Base-by-base conservation (phyloP, 2,329 filamentous ascomycete genomes). In the Ophiocordyceps australis region DNA sequence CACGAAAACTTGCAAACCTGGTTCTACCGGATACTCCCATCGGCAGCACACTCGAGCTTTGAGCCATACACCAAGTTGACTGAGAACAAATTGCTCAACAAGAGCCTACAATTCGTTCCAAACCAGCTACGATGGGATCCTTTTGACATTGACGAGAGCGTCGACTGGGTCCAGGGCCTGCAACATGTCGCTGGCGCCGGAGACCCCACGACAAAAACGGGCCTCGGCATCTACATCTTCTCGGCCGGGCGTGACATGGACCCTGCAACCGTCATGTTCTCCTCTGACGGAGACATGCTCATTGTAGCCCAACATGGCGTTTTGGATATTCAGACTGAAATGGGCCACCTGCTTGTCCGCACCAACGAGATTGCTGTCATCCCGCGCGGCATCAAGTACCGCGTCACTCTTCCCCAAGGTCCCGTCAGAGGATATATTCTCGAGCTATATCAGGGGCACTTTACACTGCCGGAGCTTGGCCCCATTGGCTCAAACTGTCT, bases 121-220 rank as follows among this genome's bases (percentile, higher is more conserved):
- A 86, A 86, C 38, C 81, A 89, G 50, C 59, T 91, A 18, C 69
- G 80, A 32, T 91, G 81, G 81, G 74, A 81, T 38, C 78, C 63
- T 2, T 83, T 85, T 44, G 74, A 85, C 40, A 57, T 83, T 20
- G 71, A 80, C 34, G 60, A 76, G 44, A 35, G 29, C 23, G 50
- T 53, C 5, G 58, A 67, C 33, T 73, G 70, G 28, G 54, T 69
- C 22, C 52, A 54, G 6, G 60, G 62, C 2, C 50, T 86, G 34
- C 70, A 76, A 31, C 59, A 85, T 13, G 59, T 89, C 8, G 79
- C 75, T 3, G 78, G 78, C 11, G 76, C 80, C 0, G 83, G 83
- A 11, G 77, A 89, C 38, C 73, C 80, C 0, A 75, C 74, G 0
- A 62, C 76, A 46, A 92, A 92, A 52, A 59, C 66, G 12, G 83